These are phyloP conservation scores for Arthroderma sp. DNA, from an alignment of 2,329 filamentous ascomycete genomes.

Conservation along the genomic window DNA sequence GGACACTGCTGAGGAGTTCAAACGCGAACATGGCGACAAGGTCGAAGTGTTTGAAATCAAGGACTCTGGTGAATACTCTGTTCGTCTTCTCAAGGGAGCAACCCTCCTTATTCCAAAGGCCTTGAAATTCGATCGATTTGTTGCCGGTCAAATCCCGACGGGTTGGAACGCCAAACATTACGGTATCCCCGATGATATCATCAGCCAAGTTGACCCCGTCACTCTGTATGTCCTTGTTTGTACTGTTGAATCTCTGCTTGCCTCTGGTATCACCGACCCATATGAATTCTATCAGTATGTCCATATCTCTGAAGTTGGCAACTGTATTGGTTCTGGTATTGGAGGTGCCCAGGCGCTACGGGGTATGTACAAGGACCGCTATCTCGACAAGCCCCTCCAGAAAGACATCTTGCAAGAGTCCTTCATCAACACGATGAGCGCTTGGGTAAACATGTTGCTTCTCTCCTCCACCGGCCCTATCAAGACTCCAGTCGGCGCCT, in stretches of 20 bases:
- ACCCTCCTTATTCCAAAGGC: slow-evolving; percentile 94
- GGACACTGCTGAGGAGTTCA: slow-evolving; percentile 95
- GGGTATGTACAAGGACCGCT: slow-evolving; percentile 97
- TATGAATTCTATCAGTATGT: slow-evolving; percentile 99
- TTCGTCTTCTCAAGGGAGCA: slow-evolving; percentile 90
- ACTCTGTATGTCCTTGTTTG: slow-evolving; percentile 91
- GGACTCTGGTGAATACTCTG: slow-evolving; percentile 85
- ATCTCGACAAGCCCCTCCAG: slow-evolving; percentile 90
- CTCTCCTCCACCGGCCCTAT: slow-evolving; percentile 94
- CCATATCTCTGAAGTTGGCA: slow-evolving; percentile 92
- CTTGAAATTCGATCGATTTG: slow-evolving; percentile 88
- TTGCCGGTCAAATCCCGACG: slow-evolving; percentile 91
- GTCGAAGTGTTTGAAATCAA: slow-evolving; percentile 93
- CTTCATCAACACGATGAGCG: slow-evolving; percentile 99
- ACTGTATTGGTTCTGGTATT: slow-evolving; percentile 97
- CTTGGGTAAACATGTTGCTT: slow-evolving; percentile 98
- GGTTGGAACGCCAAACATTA: slow-evolving; percentile 96
- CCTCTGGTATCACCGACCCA: slow-evolving; percentile 91
- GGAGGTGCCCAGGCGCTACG: slow-evolving; percentile 84
- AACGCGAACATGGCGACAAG: slow-evolving; percentile 91
- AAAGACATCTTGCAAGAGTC: slow-evolving; percentile 99
- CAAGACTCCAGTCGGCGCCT: slow-evolving; percentile 96
- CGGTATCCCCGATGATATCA: slow-evolving; percentile 93
- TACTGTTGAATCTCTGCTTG: slow-evolving; percentile 79
- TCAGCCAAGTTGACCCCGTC: slow-evolving; percentile 91